A percentile compares a stretch with the other conserved stretches of the same genome.
These are phyloP conservation scores for Kuraishia ogatae DNA, from an alignment of 805 yeast species.

Conservation along the genomic window DNA sequence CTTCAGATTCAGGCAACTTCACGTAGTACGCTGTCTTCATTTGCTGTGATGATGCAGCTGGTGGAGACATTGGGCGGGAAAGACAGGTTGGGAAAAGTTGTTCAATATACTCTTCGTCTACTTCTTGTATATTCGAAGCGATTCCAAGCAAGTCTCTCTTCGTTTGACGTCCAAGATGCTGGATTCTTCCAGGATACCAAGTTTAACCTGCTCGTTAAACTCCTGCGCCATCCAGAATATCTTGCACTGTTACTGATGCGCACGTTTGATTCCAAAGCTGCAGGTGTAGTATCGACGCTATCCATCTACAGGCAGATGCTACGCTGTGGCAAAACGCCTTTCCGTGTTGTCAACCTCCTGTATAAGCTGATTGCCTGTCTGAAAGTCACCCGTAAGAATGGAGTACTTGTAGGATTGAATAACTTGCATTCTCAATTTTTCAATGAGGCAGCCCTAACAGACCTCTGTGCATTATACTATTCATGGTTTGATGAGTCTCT, in stretches of 20 bases:
- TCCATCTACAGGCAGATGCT: constrained; percentile 57
- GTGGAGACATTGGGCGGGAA: constrained; percentile 55
- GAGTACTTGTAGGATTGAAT: constrained; percentile 11
- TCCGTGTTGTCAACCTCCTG: constrained; percentile 33
- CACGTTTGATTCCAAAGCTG: constrained; percentile 29
- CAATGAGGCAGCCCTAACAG: constrained; percentile 38
- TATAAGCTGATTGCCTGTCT: constrained; percentile 21
- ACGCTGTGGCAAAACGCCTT: constrained; percentile 65
- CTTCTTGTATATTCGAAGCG: constrained; percentile 20
- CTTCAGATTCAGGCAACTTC: not conserved
- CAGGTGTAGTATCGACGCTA: constrained; percentile 37
- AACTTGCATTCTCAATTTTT: constrained; percentile 23
- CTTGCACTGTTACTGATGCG: constrained; percentile 17
- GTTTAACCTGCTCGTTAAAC: constrained; percentile 13
- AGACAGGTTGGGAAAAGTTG: constrained; percentile 60
- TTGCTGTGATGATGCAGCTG: constrained; percentile 44
- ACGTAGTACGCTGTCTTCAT: constrained; percentile 10
- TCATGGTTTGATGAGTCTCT: constrained; percentile 57
- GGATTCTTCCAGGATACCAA: constrained; percentile 18
- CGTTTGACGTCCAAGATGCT: constrained; percentile 7
- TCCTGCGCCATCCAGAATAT: constrained; percentile 20
- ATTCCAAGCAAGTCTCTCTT: constrained; percentile 10
- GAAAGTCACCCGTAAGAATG: constrained; percentile 8
- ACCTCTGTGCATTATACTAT: constrained; percentile 51
- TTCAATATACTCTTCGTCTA: constrained; percentile 50